Percentiles rank a stretch among this genome's conserved stretches.
Conservation (phyloP, 352 stramenopile genomes). For the Pythium monospermum region DNA sequence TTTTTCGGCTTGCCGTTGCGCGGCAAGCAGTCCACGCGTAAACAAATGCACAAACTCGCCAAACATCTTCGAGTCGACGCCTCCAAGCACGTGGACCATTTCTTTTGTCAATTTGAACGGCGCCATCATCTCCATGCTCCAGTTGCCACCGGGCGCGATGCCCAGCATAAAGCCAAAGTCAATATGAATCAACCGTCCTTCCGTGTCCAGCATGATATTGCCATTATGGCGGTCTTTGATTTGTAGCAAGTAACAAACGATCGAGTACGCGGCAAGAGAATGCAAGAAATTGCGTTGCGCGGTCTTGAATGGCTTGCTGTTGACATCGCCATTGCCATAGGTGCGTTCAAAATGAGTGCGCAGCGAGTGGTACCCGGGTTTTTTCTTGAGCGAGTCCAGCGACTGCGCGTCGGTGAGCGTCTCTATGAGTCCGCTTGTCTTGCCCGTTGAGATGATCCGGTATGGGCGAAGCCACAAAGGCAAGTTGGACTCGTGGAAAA, state of each 20-base stretch:
- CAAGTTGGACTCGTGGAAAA: constrained; percentile 93
- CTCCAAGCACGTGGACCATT: constrained; percentile 98
- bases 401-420: constrained; percentile 96
- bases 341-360: constrained; percentile 94
- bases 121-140: constrained; percentile 97
- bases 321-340: constrained; percentile 88
- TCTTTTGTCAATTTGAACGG: constrained; percentile 99
- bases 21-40: constrained; percentile 95
- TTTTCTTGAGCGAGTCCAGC: constrained; percentile 97
- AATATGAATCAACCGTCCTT: constrained; percentile 99
- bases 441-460: constrained; percentile 95
- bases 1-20: constrained; percentile 93
- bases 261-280: constrained; percentile 96
- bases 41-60: constrained; percentile 97
- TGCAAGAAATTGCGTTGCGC: constrained; percentile 96
- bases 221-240: constrained; percentile 99
- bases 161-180: constrained; percentile 99
- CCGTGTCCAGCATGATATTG: constrained; percentile 99
- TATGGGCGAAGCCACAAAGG: constrained; percentile 96
- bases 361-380: constrained; percentile 91
- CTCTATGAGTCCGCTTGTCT: constrained; percentile 96
- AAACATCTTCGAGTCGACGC: constrained; percentile 87
- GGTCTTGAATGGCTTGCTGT: constrained; percentile 85
- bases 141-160: constrained; percentile 97
- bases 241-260: constrained; percentile 98